Base-by-base conservation (phyloP, 306 rosid genomes). In the Acacia melanoxylon region DNA sequence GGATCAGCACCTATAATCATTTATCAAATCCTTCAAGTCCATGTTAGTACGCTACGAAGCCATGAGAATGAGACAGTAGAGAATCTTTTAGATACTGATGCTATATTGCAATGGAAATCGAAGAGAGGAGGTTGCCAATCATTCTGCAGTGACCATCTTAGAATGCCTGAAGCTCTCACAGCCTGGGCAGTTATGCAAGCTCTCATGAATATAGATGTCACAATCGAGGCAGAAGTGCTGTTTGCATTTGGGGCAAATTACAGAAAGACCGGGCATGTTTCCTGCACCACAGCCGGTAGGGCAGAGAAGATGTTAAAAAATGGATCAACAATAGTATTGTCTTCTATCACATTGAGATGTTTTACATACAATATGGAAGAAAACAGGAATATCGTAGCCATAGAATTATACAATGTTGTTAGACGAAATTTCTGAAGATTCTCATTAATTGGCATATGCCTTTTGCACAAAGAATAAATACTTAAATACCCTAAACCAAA, bases 131-230 rank as follows among this genome's bases (percentile, higher is more conserved):
- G n/a, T n/a, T n/a, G n/a, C n/a, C n/a, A 81, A 81, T 87, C 90
- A 86, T 72, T 78, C 82, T 58, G 83, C 78, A n/a, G 84, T 40
- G 75, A 80, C 84, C 59, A 83, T 77, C 88, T 85, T 88, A 5
- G 90, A 87, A 83, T 86, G 95, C 83, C 93, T 88, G 77, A 81
- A 87, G 67, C 95, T 93, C 89, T 93, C 95, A 62, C 98, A 93
- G 81, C 98, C 98, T 29, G 99, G 99, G 89, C 99, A 93, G 78
- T 95, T 91, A 79, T 93, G 99, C 87, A 95, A 88, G 91, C 93
- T 95, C 88, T 95, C 97, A 17, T 93, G 97, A 72, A 93, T 87
- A 76, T 95, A 93, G 52, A 91, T 90, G 83, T 92, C 98, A 35
- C 99, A 93, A 76, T 92, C 99, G 24, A 95, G 93, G 87, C 97